Base-by-base conservation (phyloP, 176 grass and related monocot genomes). In the Avena eriantha region DNA sequence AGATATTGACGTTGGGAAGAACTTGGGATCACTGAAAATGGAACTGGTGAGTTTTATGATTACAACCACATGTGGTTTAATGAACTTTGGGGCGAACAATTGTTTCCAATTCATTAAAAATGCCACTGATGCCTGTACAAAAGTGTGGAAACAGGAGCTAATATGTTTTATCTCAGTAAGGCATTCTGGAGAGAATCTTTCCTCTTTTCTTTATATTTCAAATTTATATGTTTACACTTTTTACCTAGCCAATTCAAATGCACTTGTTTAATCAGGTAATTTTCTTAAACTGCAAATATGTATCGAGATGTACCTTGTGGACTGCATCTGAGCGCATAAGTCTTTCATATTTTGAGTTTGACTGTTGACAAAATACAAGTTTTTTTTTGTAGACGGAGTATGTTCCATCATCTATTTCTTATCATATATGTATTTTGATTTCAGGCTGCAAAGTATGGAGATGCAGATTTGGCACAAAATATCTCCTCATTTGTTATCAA, bases 31-130 rank as follows among this genome's bases (percentile, higher is more conserved):
- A 23, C 77, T 98, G 64, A 94, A 98, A 91, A 77, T 76, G 0
- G 92, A 98, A 13, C 81, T 98, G 83, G 93, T 98, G 86, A 92
- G 93, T 92, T 88, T 50, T 82, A 57, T 67, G 18, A 59, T 33
- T 75, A 47, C 65, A 61, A 41, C 36, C 15, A 58, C 47, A 2
- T 65, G 24, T 41, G 47, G 29, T 16, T 0, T 55, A 68, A 82
- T 61, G 22, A 49, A 46, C 54, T 81, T 71, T 71, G 11, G 50
- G 26, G 19, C 11, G 1, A 33, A 10, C 48, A 56, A 7, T 9
- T 85, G 21, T 68, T 58, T 69, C 73, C 45, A 64, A 45, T 36
- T 71, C 11, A 11, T 15, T 16, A 19, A 16, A 39, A 77, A 65
- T 73, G 53, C 55, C 24, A 60, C 15, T 77, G 21, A 16, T 24